These are phyloP conservation scores for Tolypocladium paradoxum DNA, from an alignment of 2,329 filamentous ascomycete species.

Conservation along the genomic window DNA sequence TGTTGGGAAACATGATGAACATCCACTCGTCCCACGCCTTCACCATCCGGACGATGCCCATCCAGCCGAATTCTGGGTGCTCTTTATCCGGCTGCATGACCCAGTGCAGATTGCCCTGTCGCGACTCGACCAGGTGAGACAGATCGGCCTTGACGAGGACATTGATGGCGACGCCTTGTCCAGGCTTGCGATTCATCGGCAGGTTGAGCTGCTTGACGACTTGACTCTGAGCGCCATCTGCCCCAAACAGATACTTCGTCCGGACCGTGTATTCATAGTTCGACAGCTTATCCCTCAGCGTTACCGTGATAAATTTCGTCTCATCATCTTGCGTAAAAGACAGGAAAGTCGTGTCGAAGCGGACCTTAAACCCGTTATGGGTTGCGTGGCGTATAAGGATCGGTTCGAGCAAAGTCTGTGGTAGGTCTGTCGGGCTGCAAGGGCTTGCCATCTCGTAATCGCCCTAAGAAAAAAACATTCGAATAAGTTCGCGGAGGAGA, in stretches of 20 bases:
- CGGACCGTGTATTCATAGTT: conserved; percentile 28
- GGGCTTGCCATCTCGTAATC: conserved; percentile 31
- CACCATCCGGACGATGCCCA: conserved; percentile 45
- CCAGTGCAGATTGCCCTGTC: conserved; percentile 51
- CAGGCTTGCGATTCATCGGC: conserved; percentile 31
- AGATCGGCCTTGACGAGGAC: conserved; percentile 36
- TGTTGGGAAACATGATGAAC: conserved; percentile 39
- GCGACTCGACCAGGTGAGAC: conserved; percentile 32
- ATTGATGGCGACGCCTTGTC: conserved; percentile 27
- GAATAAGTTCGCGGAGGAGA: too few relatives aligned
- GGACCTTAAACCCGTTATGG: conserved; percentile 21
- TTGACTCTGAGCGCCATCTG: conserved; percentile 34
- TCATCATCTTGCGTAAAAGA: conserved; percentile 14
- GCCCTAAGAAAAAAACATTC: too few relatives aligned
- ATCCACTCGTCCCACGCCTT: conserved; percentile 54
- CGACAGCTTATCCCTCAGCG: conserved; percentile 24
- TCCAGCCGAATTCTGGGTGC: conserved; percentile 39
- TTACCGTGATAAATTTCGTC: conserved; percentile 16
- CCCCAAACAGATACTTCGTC: conserved; percentile 44
- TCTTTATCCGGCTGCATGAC: conserved; percentile 43
- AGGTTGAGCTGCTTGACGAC: conserved; percentile 25
- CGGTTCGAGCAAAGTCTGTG: conserved; percentile 31
- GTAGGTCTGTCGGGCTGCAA: conserved; percentile 29
- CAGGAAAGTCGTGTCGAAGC: conserved; percentile 24
- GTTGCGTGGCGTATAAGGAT: conserved; percentile 27